Conservation (phyloP, 2,329 filamentous ascomycete genomes). For the Trichoderma cornu-damae region DNA sequence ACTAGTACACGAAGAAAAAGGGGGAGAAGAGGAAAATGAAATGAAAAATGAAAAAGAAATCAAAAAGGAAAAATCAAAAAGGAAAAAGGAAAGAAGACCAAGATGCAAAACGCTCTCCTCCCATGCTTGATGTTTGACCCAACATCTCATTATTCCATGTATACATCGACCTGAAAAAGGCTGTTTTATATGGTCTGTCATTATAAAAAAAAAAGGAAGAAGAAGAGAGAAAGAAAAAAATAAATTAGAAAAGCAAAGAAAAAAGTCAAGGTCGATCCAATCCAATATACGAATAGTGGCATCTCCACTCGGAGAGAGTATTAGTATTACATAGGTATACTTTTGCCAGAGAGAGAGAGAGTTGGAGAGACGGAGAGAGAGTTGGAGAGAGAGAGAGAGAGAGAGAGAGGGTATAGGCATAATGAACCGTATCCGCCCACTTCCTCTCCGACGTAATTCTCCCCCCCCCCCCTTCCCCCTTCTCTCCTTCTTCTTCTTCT, state of each 20-base stretch:
- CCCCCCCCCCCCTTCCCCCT: neutral
- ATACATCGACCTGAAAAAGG: neutral
- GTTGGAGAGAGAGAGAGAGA: neutral
- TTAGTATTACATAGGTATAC: constrained; percentile 5
- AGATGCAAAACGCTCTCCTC: constrained; percentile 11
- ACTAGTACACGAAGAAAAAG: constrained; percentile 13
- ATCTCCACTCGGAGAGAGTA: neutral
- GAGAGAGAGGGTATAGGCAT: neutral
- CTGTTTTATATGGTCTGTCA: neutral
- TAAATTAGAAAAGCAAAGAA: no score
- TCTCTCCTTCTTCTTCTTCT: neutral
- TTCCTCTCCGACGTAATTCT: neutral
- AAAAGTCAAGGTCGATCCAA: no score
- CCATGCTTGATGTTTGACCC: neutral
- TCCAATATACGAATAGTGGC: neutral
- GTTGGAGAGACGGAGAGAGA: no score
- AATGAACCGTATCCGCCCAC: no score
- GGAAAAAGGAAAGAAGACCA: neutral
- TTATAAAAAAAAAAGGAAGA: constrained; percentile 1
- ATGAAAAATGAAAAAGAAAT: neutral
- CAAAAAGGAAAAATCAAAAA: neutral
- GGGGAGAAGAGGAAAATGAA: neutral
- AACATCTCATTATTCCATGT: neutral
- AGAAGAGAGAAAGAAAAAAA: no score
- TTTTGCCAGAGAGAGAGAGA: neutral